A percentile compares a stretch with the other conserved stretches of the same genome.
These are phyloP conservation scores for Rhizophlyctis rosea DNA, from an alignment of 192 early-diverging fungal genomes.

Conservation along the genomic window DNA sequence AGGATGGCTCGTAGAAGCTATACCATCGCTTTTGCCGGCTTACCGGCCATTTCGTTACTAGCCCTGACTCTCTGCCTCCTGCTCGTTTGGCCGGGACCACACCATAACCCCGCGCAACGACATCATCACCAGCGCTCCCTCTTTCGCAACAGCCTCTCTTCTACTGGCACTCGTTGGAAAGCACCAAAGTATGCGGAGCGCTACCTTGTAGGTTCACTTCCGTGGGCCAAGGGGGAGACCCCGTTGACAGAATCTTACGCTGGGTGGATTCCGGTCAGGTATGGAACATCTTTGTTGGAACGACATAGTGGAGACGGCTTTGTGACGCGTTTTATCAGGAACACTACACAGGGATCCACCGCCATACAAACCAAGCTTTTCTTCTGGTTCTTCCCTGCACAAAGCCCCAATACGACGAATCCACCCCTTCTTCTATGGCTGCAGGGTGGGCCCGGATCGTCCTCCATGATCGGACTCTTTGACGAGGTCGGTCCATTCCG, in stretches of 20 bases:
- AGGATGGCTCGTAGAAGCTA: too few species aligned
- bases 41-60: too few species aligned
- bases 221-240: constrained; percentile 1
- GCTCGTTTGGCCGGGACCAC: too few species aligned
- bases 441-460: constrained; percentile 80
- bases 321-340: not conserved
- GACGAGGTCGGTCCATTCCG: constrained; percentile 73
- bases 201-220: constrained; percentile 8
- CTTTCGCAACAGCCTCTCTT: too few species aligned
- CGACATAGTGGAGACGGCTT: not conserved
- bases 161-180: too few species aligned
- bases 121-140: too few species aligned
- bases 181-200: not conserved
- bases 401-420: constrained; percentile 49
- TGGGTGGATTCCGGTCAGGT: constrained; percentile 10
- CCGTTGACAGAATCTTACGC: constrained; percentile 1
- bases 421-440: constrained; percentile 76
- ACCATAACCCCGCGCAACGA: too few species aligned
- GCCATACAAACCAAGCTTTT: constrained; percentile 22
- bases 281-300: not conserved
- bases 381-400: constrained; percentile 81
- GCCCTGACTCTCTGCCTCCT: too few species aligned
- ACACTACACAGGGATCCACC: not conserved
- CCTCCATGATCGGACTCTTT: constrained; percentile 75
- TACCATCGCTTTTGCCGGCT: too few species aligned